phyloP scores from a whole-genome alignment of 2,329 filamentous ascomycete species.

The Ophiocordyceps camponoti-saundersi region DNA sequence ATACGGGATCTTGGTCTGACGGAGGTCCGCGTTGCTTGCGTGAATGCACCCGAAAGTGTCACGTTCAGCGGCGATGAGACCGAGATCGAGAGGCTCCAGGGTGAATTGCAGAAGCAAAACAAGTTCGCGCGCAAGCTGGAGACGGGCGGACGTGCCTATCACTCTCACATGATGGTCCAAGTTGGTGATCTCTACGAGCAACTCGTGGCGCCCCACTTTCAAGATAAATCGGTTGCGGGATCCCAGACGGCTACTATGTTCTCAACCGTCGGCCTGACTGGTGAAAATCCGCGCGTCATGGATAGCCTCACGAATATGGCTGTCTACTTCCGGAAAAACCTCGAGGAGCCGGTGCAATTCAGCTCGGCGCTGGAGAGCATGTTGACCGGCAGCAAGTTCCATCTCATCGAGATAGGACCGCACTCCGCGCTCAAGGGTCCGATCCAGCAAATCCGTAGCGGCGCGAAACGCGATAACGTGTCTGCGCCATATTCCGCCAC shows the following conservation, averaged over 20 bases:
- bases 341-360: slow-evolving; percentile 18
- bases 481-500: slow-evolving; percentile 19
- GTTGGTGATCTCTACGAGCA: slow-evolving; percentile 1
- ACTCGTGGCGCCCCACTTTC: background rate
- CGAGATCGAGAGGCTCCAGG: slow-evolving; percentile 3
- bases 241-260: background rate
- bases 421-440: slow-evolving; percentile 30
- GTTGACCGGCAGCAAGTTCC: slow-evolving; percentile 4
- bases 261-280: background rate
- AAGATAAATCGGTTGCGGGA: background rate
- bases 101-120: slow-evolving; percentile 1
- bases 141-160: slow-evolving; percentile 7
- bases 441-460: slow-evolving; percentile 27
- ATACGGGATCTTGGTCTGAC: slow-evolving; percentile 1
- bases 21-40: slow-evolving; percentile 7
- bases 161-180: slow-evolving; percentile 7
- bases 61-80: slow-evolving; percentile 8
- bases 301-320: background rate
- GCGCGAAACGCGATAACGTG: slow-evolving; percentile 14
- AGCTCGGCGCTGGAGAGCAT: slow-evolving; percentile 8
- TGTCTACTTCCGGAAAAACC: slow-evolving; percentile 20
- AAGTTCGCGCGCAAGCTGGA: slow-evolving; percentile 6
- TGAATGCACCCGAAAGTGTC: slow-evolving; percentile 9
- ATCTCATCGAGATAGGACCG: slow-evolving; percentile 29
- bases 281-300: background rate